A percentile compares a stretch with the other conserved stretches of the same genome.
Conservation (phyloP, 257 asterid genomes). For the Rehmannia glutinosa region DNA sequence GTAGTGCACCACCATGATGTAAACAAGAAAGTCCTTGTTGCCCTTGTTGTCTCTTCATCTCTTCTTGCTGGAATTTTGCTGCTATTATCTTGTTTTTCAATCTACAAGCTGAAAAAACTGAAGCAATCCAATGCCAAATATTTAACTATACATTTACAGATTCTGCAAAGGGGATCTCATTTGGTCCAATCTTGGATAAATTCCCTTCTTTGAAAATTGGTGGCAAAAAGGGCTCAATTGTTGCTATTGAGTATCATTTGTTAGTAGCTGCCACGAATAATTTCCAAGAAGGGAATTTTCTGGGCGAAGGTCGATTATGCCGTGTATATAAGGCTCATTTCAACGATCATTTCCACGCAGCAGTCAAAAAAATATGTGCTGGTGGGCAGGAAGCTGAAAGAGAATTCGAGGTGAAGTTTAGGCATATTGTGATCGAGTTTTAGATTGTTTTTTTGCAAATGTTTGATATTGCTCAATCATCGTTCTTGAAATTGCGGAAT, state of each 20-base stretch:
- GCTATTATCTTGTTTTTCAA: conserved; percentile 38
- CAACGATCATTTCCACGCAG: conserved; percentile 47
- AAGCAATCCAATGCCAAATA: conserved; percentile 26
- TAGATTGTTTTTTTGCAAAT: neutral
- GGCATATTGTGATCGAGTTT: neutral
- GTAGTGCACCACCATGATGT: conserved; percentile 56
- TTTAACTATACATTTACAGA: conserved; percentile 15
- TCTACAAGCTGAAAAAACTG: conserved; percentile 41
- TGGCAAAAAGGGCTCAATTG: conserved; percentile 60
- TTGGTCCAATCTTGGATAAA: conserved; percentile 56
- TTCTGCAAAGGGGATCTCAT: conserved; percentile 43
- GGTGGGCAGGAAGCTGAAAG: conserved; percentile 59
- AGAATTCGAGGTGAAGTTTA: conserved; percentile 61
- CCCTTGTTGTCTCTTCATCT: conserved; percentile 53
- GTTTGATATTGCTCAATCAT: conserved; percentile 8
- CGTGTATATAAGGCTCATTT: conserved; percentile 75
- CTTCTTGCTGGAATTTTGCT: conserved; percentile 56
- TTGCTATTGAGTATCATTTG: conserved; percentile 56
- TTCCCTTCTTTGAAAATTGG: conserved; percentile 41
- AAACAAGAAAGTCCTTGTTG: conserved; percentile 52
- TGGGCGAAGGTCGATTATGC: conserved; percentile 84
- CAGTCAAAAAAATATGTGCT: conserved; percentile 63
- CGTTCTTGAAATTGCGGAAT: conserved; percentile 48
- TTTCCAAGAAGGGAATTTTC: conserved; percentile 54
- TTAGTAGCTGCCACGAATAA: conserved; percentile 74